Evolutionary conservation across 2,329 filamentous ascomycete genomes (phyloP).

Genomic region (Ilyonectria sp.): DNA sequence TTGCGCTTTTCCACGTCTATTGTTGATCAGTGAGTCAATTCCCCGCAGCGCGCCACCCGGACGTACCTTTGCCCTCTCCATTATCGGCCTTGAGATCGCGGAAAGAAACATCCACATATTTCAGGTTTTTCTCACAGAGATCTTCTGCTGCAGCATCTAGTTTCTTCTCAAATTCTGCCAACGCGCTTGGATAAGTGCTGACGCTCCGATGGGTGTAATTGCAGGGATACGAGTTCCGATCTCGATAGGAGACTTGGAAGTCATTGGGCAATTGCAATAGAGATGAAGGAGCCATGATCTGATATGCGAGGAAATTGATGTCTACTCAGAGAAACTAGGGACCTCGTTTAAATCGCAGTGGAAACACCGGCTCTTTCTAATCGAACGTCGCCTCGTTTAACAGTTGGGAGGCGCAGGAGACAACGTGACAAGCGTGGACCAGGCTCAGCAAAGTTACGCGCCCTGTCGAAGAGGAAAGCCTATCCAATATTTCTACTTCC

Average conservation of each 20-base stretch:
- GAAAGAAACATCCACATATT: not conserved
- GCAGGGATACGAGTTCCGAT: slow-evolving; percentile 14
- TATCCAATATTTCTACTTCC: not conserved
- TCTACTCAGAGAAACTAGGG: not conserved
- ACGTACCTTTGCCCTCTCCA: not conserved
- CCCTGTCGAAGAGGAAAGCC: not conserved
- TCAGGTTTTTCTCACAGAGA: not conserved
- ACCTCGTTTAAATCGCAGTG: not conserved
- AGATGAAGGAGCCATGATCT: not conserved
- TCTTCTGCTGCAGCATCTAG: slow-evolving; percentile 2
- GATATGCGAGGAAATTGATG: not conserved
- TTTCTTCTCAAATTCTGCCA: slow-evolving; percentile 6
- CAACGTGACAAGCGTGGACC: not conserved
- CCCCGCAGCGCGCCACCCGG: not conserved
- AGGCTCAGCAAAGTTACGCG: not conserved
- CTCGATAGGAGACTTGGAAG: slow-evolving; percentile 11
- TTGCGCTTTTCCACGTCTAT: slow-evolving; percentile 6
- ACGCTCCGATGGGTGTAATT: slow-evolving; percentile 21
- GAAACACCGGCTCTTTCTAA: not conserved
- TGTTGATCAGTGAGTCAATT: too few species aligned
- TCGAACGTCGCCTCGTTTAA: not conserved
- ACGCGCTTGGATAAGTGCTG: slow-evolving; percentile 23
- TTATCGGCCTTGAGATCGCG: slow-evolving; percentile 21
- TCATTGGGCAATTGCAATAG: not conserved
- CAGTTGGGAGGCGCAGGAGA: not conserved